These are phyloP conservation scores for Magnusiomyces suaveolens DNA, from an alignment of 1,139 yeast species.

Conservation along the genomic window DNA sequence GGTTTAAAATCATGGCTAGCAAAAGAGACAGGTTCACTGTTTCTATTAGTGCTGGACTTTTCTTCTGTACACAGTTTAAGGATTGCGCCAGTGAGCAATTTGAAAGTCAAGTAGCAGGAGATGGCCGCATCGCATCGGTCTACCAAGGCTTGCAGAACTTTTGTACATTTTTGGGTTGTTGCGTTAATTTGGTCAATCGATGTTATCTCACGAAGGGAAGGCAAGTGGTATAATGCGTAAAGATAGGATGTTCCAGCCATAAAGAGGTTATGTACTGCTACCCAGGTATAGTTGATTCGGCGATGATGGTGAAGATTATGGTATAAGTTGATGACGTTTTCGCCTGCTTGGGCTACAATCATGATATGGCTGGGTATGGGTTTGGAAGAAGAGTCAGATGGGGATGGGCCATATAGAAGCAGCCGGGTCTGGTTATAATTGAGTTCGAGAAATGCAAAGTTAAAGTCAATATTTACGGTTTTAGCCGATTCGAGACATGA, in stretches of 20 bases:
- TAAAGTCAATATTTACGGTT: slow-evolving; percentile 67
- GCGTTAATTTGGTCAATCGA: slow-evolving; percentile 45
- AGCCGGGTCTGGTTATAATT: slow-evolving; percentile 71
- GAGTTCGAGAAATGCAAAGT: slow-evolving; percentile 54
- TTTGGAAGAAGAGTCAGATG: slow-evolving; percentile 51
- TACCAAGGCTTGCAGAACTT: slow-evolving; percentile 50
- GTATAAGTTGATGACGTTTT: slow-evolving; percentile 56
- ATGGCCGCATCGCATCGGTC: slow-evolving; percentile 74
- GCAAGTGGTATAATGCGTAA: slow-evolving; percentile 63
- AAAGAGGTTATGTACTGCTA: slow-evolving; percentile 78
- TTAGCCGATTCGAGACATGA: slow-evolving; percentile 47
- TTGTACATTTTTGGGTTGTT: slow-evolving; percentile 48
- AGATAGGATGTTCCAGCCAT: slow-evolving; percentile 83
- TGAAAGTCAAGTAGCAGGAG: slow-evolving; percentile 62
- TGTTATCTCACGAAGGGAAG: slow-evolving; percentile 41
- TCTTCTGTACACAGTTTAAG: slow-evolving; percentile 48
- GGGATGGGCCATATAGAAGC: slow-evolving; percentile 67
- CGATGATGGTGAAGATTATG: slow-evolving; percentile 45
- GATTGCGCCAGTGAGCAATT: slow-evolving; percentile 62
- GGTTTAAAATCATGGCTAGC: neutral
- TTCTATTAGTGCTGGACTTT: slow-evolving; percentile 8
- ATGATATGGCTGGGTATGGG: too few relatives aligned
- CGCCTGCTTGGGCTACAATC: slow-evolving; percentile 55
- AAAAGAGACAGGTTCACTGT: neutral
- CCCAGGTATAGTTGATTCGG: slow-evolving; percentile 81